Percentiles rank a stretch among this genome's conserved stretches.
These are phyloP conservation scores for Keithomyces neogunnii DNA, from an alignment of 2,329 filamentous ascomycete species.

Conservation along the genomic window DNA sequence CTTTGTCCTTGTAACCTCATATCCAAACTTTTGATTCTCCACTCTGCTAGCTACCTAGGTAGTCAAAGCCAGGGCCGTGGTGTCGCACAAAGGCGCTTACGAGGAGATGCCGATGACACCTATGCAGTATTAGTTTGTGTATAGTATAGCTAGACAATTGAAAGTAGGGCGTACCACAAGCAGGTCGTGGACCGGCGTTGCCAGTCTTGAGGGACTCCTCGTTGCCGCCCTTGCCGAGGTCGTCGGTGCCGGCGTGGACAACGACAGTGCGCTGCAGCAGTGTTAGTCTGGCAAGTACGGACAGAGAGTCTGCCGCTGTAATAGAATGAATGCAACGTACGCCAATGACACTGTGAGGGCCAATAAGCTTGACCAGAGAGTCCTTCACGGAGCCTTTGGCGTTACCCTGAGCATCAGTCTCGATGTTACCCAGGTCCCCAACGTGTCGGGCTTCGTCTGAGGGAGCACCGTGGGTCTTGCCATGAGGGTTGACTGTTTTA, in stretches of 20 bases:
- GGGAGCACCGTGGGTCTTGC: slow-evolving; percentile 87
- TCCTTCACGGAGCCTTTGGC: slow-evolving; percentile 73
- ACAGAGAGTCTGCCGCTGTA: background rate
- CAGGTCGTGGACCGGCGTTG: slow-evolving; percentile 86
- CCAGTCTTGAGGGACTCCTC: slow-evolving; percentile 98
- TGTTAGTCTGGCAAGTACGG: slow-evolving; percentile 3
- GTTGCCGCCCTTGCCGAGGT: slow-evolving; percentile 85
- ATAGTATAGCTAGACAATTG: no score
- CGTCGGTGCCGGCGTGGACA: slow-evolving; percentile 89
- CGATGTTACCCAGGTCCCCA: slow-evolving; percentile 94
- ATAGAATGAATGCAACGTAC: slow-evolving; percentile 40
- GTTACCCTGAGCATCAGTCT: slow-evolving; percentile 89
- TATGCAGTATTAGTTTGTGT: slow-evolving; percentile 18
- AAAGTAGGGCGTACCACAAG: slow-evolving; percentile 63
- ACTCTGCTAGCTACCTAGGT: background rate
- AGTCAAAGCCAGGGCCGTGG: background rate
- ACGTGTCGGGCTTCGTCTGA: slow-evolving; percentile 81
- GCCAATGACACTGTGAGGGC: slow-evolving; percentile 88
- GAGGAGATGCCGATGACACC: slow-evolving; percentile 84
- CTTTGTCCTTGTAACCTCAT: background rate
- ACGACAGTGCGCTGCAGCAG: slow-evolving; percentile 74
- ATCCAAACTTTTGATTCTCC: background rate
- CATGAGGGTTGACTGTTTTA: slow-evolving; percentile 78
- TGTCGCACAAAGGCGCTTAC: slow-evolving; percentile 32
- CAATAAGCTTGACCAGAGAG: slow-evolving; percentile 88